These are phyloP conservation scores for Cyanidioschyzon merolae DNA, from an alignment of 23 red algal species.

Conservation along the genomic window DNA sequence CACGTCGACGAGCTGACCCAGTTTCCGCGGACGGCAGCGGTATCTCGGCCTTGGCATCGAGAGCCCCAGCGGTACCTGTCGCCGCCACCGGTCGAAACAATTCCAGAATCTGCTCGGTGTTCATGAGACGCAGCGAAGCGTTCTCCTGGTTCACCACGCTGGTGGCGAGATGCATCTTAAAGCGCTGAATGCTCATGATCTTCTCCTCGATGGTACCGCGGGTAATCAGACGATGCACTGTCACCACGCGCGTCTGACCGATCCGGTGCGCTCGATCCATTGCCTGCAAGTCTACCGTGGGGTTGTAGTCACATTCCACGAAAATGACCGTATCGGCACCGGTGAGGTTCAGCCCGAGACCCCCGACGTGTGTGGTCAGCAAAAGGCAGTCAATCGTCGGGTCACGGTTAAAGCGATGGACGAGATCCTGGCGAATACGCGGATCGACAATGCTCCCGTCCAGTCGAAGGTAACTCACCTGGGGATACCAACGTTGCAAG, in stretches of 20 bases:
- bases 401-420: slow-evolving; percentile 90
- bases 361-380: slow-evolving; percentile 85
- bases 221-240: slow-evolving; percentile 76
- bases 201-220: slow-evolving; percentile 92
- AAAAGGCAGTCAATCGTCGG: slow-evolving; percentile 83
- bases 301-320: slow-evolving; percentile 94
- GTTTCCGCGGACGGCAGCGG: too few species aligned
- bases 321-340: slow-evolving; percentile 95
- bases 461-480: slow-evolving; percentile 76
- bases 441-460: slow-evolving; percentile 78
- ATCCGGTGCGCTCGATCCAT: slow-evolving; percentile 97
- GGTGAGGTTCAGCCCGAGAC: slow-evolving; percentile 89
- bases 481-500: slow-evolving; percentile 46
- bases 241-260: slow-evolving; percentile 84
- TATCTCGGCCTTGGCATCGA: too few species aligned
- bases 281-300: slow-evolving; percentile 86
- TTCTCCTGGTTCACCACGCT: slow-evolving; percentile 89
- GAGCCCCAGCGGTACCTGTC: neutral
- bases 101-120: neutral
- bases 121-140: slow-evolving; percentile 37
- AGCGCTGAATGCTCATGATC: slow-evolving; percentile 83
- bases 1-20: too few species aligned
- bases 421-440: slow-evolving; percentile 60
- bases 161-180: slow-evolving; percentile 91
- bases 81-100: neutral